Conservation (phyloP, 371 early-diverging fungal genomes). For the Capillidium heterosporum region DNA sequence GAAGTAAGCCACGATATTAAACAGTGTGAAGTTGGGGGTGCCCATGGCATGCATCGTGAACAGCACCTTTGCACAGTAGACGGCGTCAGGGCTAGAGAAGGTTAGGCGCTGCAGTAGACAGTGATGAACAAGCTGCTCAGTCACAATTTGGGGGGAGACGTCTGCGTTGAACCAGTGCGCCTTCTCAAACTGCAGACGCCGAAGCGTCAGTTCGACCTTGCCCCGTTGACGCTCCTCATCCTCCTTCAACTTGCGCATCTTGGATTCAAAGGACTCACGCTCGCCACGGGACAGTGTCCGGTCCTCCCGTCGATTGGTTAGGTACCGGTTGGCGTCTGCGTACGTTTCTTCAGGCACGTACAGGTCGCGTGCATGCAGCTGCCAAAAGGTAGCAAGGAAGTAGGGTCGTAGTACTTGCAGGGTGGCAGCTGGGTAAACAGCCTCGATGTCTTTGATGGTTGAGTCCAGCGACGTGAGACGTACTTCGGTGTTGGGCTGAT, state of each 20-base stretch:
- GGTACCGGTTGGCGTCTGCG: conserved; percentile 19
- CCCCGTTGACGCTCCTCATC: conserved; percentile 3
- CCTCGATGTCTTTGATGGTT: conserved; percentile 17
- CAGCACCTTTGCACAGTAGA: conserved; percentile 66
- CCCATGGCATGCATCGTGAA: conserved; percentile 58
- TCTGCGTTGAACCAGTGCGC: conserved; percentile 44
- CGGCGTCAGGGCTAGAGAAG: conserved; percentile 59
- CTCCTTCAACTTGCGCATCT: conserved; percentile 6
- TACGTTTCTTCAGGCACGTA: conserved; percentile 53
- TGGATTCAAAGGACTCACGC: not conserved
- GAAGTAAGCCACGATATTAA: too few species aligned
- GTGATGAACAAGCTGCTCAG: conserved; percentile 43
- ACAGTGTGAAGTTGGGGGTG: too few species aligned
- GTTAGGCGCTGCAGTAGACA: conserved; percentile 62
- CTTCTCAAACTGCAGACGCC: conserved; percentile 37
- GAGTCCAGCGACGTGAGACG: not conserved
- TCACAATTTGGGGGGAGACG: conserved; percentile 23
- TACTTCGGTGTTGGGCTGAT: not conserved
- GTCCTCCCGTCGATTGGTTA: too few species aligned
- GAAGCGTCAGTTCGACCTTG: conserved; percentile 12
- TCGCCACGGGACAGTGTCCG: conserved; percentile 9
- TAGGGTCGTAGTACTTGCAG: conserved; percentile 32
- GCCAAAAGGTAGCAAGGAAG: conserved; percentile 78
- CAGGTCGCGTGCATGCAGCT: conserved; percentile 62
- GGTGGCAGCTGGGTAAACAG: conserved; percentile 13